Evolutionary conservation across 352 stramenopile genomes (phyloP).

Genomic region (Phytophthora cactorum): DNA sequence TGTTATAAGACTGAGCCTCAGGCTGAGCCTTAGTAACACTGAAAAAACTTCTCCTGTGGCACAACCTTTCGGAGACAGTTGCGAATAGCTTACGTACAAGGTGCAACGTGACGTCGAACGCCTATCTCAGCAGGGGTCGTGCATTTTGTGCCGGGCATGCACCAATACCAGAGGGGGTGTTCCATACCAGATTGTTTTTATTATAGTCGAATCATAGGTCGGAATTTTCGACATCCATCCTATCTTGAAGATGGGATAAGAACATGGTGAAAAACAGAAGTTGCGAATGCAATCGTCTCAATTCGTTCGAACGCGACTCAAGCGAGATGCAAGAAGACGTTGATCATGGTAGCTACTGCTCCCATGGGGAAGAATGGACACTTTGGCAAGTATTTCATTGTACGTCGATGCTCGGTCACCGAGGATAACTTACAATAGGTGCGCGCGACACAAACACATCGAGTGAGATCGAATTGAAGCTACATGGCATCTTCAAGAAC

Average conservation of each 20-base stretch:
- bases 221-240: conserved; percentile 1
- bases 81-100: too few relatives aligned
- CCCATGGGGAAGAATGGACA: neutral
- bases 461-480: neutral
- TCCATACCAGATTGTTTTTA: neutral
- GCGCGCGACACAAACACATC: neutral
- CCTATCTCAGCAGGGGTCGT: neutral
- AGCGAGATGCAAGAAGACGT: neutral
- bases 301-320: neutral
- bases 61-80: too few relatives aligned
- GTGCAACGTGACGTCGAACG: neutral
- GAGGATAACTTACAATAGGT: neutral
- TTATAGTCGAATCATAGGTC: neutral
- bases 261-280: conserved; percentile 2
- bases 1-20: too few relatives aligned
- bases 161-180: neutral
- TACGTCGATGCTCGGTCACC: neutral
- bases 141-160: neutral
- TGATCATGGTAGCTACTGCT: neutral
- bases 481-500: neutral
- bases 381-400: neutral
- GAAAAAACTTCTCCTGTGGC: too few relatives aligned
- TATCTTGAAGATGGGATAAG: conserved; percentile 6
- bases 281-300: neutral
- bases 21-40: too few relatives aligned